These are phyloP conservation scores for Jatropha multifida DNA, from an alignment of 441 rosid species.

Conservation along the genomic window DNA sequence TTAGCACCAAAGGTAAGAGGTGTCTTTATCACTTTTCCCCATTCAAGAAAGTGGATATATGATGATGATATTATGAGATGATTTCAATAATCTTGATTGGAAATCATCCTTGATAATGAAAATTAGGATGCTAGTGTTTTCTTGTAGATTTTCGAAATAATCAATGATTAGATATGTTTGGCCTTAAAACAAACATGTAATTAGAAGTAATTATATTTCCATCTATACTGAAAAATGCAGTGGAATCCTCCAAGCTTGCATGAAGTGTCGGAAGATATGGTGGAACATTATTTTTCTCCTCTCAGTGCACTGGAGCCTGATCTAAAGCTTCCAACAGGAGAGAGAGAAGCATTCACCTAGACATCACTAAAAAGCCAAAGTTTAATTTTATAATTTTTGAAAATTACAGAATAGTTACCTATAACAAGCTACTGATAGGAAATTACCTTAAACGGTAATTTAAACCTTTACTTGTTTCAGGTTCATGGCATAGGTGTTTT, in stretches of 20 bases:
- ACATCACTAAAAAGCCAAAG: neutral
- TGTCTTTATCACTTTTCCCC: neutral
- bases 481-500: neutral
- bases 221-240: constrained; percentile 42
- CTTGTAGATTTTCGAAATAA: neutral
- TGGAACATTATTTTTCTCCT: constrained; percentile 68
- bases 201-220: constrained; percentile 1
- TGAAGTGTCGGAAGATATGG: constrained; percentile 76
- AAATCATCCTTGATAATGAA: no score
- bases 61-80: neutral
- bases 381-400: neutral
- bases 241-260: constrained; percentile 85
- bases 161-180: no score
- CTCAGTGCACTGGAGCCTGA: constrained; percentile 64
- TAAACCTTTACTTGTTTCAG: neutral
- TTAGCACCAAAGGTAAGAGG: constrained; percentile 62
- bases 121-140: neutral
- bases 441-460: neutral
- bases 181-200: neutral
- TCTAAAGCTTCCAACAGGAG: constrained; percentile 69
- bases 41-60: neutral
- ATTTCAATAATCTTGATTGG: no score
- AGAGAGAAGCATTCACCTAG: constrained; percentile 75
- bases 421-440: neutral
- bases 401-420: neutral